Evolutionary conservation across 2,329 filamentous ascomycete species (phyloP).

Genomic region (Sclerotiophoma versabilis): DNA sequence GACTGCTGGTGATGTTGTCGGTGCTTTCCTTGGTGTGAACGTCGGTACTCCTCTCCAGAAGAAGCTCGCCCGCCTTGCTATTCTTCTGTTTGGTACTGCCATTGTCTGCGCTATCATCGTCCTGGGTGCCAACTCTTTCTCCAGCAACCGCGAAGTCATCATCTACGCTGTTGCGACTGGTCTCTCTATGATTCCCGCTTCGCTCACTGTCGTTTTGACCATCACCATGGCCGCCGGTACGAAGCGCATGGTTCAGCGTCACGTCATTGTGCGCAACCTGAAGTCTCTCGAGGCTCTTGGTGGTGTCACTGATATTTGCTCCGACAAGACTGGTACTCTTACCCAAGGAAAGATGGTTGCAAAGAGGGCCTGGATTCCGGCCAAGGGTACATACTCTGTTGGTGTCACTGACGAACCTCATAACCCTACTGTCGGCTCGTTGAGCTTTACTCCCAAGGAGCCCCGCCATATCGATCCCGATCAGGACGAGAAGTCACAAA

Average conservation of each 20-base stretch:
- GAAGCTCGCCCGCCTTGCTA: conserved; percentile 45
- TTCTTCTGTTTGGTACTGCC: conserved; percentile 43
- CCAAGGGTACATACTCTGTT: conserved; percentile 43
- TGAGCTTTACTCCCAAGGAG: conserved; percentile 38
- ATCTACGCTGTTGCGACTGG: conserved; percentile 49
- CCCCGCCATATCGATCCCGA: conserved; percentile 40
- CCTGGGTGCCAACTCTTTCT: conserved; percentile 45
- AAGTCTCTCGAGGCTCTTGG: conserved; percentile 47
- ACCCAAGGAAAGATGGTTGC: conserved; percentile 48
- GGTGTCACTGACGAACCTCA: conserved; percentile 38
- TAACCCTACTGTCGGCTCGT: conserved; percentile 41
- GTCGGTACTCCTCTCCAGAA: conserved; percentile 49
- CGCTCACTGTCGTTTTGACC: conserved; percentile 45
- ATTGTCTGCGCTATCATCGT: conserved; percentile 47
- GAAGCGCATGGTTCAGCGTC: conserved; percentile 44
- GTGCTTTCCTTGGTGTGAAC: conserved; percentile 50
- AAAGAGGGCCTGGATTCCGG: conserved; percentile 45
- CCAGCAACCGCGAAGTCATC: conserved; percentile 47
- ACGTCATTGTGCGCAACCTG: conserved; percentile 48
- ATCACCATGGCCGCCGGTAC: conserved; percentile 50
- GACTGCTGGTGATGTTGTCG: conserved; percentile 53
- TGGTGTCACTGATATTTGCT: conserved; percentile 46
- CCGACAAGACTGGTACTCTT: conserved; percentile 44
- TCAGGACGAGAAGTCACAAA: conserved; percentile 30
- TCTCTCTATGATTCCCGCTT: conserved; percentile 48